A percentile compares a stretch with the other conserved stretches of the same genome.
These are phyloP conservation scores for Phytophthora cactorum DNA, from an alignment of 352 stramenopile species.

Conservation along the genomic window DNA sequence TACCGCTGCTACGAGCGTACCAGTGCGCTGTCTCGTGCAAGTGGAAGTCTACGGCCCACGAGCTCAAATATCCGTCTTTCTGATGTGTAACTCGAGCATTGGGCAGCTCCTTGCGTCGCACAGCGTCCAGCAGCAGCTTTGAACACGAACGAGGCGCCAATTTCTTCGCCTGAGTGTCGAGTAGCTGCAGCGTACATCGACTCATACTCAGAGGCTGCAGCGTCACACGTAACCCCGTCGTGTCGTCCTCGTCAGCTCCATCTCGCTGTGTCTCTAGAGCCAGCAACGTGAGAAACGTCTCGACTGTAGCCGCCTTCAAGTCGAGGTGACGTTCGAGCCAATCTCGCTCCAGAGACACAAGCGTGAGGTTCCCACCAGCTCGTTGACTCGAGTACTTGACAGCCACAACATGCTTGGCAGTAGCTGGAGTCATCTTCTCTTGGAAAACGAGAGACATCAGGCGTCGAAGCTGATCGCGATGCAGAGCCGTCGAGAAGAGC, in stretches of 20 bases:
- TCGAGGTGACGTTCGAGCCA: slow-evolving; percentile 72
- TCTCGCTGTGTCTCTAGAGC: slow-evolving; percentile 39
- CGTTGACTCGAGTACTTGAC: slow-evolving; percentile 27
- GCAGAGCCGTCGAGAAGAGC: slow-evolving; percentile 71
- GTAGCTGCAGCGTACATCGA: slow-evolving; percentile 57
- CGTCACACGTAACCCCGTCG: slow-evolving; percentile 26
- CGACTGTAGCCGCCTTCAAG: slow-evolving; percentile 74
- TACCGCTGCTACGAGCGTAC: slow-evolving; percentile 26
- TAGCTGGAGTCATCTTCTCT: slow-evolving; percentile 9
- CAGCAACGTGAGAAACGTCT: slow-evolving; percentile 81
- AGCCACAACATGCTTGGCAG: slow-evolving; percentile 31
- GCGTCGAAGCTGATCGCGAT: slow-evolving; percentile 52
- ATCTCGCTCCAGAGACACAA: slow-evolving; percentile 59
- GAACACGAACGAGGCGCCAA: slow-evolving; percentile 38
- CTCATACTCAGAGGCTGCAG: slow-evolving; percentile 59
- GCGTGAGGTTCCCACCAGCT: slow-evolving; percentile 20
- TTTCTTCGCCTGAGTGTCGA: slow-evolving; percentile 57
- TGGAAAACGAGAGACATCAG: slow-evolving; percentile 56
- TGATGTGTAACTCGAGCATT: slow-evolving; percentile 37
- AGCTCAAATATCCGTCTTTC: slow-evolving; percentile 71
- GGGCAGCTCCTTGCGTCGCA: slow-evolving; percentile 25
- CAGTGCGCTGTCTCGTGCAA: slow-evolving; percentile 58
- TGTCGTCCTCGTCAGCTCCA: slow-evolving; percentile 12
- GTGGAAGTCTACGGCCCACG: slow-evolving; percentile 60
- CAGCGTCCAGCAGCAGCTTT: slow-evolving; percentile 46